Evolutionary conservation across 495 filamentous ascomycete genomes (phyloP), one percentile per base, ranked within the genome.

Genomic region (Penicillium robsamsonii): DNA sequence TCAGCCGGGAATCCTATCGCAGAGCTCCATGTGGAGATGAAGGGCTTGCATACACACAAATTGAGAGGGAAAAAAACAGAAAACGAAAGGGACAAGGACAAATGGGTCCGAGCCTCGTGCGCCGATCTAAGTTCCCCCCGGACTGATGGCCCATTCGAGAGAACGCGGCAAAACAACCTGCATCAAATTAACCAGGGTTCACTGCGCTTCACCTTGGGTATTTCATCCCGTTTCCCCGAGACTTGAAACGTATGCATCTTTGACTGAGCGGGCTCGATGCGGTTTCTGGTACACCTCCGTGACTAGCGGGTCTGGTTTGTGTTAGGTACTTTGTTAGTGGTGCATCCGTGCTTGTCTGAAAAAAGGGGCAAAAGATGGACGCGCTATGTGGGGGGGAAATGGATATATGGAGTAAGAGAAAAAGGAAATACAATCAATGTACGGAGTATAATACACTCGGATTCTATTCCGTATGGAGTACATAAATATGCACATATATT

Each of bases 311-410:
- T 25, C 3, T 46, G 22, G 27, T 12, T 12, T 46, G 8, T 27
- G 18, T 27, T 27, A 45, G 43, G 12, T 22, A 22, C 18, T 13
- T 7, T 12, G 12, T 22, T 24, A 24, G 42, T 25, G 46, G 25
- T 46, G 46, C 12, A 42, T 52, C 45, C 29, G 45, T 55, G 56
- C 45, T 31, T 49, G 29, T 33, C 46, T 42, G 29, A 50, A 52
- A 60, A 60, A 60, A 53, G 58, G 58, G 58, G 58, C 47, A 59
- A 55, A 50, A 29, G 37, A 30, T 31, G 29, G 40, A 20, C 27
- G n/a, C 43, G 20, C 20, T 44, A 44, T 35, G 20, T 22, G 42
- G 31, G 25, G 13, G 22, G 50, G 27, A 4, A 41, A 42, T 40
- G 33, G 15, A 29, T 25, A 27, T 27, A 27, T 5, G 25, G 25